Conservation (phyloP, 495 filamentous ascomycete species). For the Aspergillus leporis region DNA sequence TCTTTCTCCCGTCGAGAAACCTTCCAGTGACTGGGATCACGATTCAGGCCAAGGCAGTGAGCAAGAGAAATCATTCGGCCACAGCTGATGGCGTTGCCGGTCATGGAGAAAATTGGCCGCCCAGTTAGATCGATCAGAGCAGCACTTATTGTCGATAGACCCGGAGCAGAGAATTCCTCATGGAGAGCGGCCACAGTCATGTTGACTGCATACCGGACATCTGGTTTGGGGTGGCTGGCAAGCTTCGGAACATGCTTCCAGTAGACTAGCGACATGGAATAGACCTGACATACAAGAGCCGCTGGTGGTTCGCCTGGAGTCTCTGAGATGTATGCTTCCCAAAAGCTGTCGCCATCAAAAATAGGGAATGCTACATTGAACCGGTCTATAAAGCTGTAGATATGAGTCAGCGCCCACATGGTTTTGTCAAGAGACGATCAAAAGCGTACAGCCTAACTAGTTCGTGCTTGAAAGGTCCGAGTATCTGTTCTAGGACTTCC, state of each 20-base stretch:
- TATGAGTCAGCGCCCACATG: slow-evolving; percentile 10
- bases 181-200: slow-evolving; percentile 53
- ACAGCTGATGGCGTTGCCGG: slow-evolving; percentile 52
- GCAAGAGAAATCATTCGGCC: slow-evolving; percentile 51
- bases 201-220: slow-evolving; percentile 52
- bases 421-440: neutral
- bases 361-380: slow-evolving; percentile 56
- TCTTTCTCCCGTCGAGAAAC: slow-evolving; percentile 49
- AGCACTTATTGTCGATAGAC: slow-evolving; percentile 50
- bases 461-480: slow-evolving; percentile 52
- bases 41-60: slow-evolving; percentile 53
- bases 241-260: slow-evolving; percentile 51
- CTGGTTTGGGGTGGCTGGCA: slow-evolving; percentile 47
- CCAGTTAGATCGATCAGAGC: slow-evolving; percentile 51
- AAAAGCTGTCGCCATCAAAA: slow-evolving; percentile 51
- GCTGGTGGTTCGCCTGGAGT: slow-evolving; percentile 45
- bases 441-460: slow-evolving; percentile 49
- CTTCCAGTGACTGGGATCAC: slow-evolving; percentile 50
- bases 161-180: slow-evolving; percentile 52
- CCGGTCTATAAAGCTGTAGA: slow-evolving; percentile 47
- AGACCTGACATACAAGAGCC: slow-evolving; percentile 53
- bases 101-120: slow-evolving; percentile 53
- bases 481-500: slow-evolving; percentile 55
- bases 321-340: slow-evolving; percentile 46
- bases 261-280: slow-evolving; percentile 53